Conservation (phyloP, 139 green algal species). For the Spirogloea muscicola region DNA sequence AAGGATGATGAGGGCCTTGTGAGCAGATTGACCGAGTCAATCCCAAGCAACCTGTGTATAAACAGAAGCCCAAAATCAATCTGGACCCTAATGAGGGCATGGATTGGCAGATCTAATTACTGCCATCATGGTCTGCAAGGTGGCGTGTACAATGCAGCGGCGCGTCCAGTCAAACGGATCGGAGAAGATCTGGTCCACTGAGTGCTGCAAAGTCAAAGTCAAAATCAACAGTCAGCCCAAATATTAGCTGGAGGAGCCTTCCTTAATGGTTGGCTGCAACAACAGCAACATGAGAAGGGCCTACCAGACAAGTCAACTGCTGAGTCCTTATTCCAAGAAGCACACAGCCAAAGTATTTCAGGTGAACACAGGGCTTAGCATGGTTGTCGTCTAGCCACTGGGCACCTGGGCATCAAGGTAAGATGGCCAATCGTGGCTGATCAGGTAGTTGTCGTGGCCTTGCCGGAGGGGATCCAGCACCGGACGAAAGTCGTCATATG, state of each 20-base stretch:
- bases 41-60: too few species aligned
- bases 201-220: slow-evolving; percentile 23
- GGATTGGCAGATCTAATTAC: too few species aligned
- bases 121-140: too few species aligned
- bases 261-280: background rate
- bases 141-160: slow-evolving; percentile 27
- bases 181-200: slow-evolving; percentile 30
- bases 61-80: too few species aligned
- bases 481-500: slow-evolving; percentile 84
- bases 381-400: too few species aligned
- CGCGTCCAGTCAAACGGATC: slow-evolving; percentile 32
- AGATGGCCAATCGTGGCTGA: slow-evolving; percentile 51
- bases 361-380: too few species aligned
- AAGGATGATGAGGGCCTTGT: too few species aligned
- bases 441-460: slow-evolving; percentile 52
- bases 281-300: background rate
- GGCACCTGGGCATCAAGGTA: slow-evolving; percentile 50
- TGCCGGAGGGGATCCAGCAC: slow-evolving; percentile 73
- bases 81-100: too few species aligned
- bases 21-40: too few species aligned
- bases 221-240: background rate
- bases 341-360: background rate
- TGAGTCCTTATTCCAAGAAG: background rate
- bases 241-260: background rate
- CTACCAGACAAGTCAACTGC: background rate